These are phyloP conservation scores for Leccinum variabile DNA, from an alignment of 1,284 basidiomycete species.

Conservation along the genomic window DNA sequence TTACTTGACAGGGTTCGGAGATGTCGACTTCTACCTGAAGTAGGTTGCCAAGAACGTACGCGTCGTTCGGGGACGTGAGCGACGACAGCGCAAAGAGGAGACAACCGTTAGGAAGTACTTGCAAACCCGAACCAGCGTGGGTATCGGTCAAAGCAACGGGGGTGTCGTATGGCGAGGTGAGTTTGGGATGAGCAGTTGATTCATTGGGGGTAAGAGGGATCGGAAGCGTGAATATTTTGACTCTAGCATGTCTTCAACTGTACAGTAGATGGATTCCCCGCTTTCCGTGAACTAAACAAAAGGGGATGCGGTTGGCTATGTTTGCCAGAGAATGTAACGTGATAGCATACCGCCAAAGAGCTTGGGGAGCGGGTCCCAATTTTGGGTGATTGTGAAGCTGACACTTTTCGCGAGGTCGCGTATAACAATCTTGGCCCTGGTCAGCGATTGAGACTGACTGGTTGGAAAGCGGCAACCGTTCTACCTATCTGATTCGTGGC, in stretches of 20 bases:
- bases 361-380: conserved; percentile 81
- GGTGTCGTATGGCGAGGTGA: conserved; percentile 47
- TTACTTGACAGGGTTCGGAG: conserved; percentile 26
- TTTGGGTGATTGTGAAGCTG: conserved; percentile 68
- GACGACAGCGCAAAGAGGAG: conserved; percentile 70
- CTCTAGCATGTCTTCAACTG: conserved; percentile 74
- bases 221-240: conserved; percentile 69
- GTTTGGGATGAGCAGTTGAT: conserved; percentile 50
- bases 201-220: conserved; percentile 59
- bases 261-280: conserved; percentile 68
- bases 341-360: conserved; percentile 24
- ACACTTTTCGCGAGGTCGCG: conserved; percentile 70
- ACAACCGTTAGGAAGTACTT: conserved; percentile 56
- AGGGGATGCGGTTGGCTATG: neutral
- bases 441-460: too few species aligned
- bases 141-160: conserved; percentile 61
- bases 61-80: conserved; percentile 72
- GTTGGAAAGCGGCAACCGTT: too few species aligned
- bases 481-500: too few species aligned
- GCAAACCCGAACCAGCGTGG: conserved; percentile 59
- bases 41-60: conserved; percentile 58
- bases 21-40: conserved; percentile 42
- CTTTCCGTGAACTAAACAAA: conserved; percentile 66
- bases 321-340: neutral
- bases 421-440: conserved; percentile 65